Conservation (phyloP, 345 rosid species). For the Eucalyptus melliodora region DNA sequence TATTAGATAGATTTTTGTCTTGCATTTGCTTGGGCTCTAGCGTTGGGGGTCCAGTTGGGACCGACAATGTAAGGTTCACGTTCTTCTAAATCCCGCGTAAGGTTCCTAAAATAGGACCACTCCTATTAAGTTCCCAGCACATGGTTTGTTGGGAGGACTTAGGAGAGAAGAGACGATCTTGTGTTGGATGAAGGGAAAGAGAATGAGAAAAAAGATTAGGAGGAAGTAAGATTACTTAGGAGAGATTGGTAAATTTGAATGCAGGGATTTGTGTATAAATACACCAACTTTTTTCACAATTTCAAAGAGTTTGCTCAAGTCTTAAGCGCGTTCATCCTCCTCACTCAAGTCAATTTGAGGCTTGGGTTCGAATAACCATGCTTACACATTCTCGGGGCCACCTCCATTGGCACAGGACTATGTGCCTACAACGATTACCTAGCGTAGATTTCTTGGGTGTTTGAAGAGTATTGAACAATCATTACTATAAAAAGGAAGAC, state of each 20-base stretch:
- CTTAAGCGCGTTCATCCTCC: not conserved
- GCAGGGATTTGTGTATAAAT: not conserved
- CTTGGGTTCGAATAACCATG: not conserved
- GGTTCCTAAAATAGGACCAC: not conserved
- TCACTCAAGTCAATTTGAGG: not conserved
- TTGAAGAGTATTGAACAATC: not conserved
- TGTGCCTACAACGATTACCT: accelerated
- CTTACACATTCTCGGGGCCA: not conserved
- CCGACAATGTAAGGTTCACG: not conserved
- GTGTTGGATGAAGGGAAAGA: not conserved
- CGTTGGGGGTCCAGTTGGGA: not conserved
- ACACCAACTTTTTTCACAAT: not conserved
- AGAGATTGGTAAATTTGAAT: not conserved
- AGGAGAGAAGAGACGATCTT: not conserved
- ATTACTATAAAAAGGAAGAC: not conserved
- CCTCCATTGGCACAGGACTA: too few relatives aligned
- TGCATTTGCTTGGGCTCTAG: not conserved
- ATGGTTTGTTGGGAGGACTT: not conserved
- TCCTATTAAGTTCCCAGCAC: not conserved
- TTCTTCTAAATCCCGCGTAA: not conserved
- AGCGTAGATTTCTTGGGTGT: not conserved
- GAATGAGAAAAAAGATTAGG: not conserved
- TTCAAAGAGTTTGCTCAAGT: not conserved
- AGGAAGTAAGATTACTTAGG: not conserved
- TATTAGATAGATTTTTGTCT: not conserved